Conservation (phyloP, 1,139 yeast genomes). For the Yamadazyma dendronema region DNA sequence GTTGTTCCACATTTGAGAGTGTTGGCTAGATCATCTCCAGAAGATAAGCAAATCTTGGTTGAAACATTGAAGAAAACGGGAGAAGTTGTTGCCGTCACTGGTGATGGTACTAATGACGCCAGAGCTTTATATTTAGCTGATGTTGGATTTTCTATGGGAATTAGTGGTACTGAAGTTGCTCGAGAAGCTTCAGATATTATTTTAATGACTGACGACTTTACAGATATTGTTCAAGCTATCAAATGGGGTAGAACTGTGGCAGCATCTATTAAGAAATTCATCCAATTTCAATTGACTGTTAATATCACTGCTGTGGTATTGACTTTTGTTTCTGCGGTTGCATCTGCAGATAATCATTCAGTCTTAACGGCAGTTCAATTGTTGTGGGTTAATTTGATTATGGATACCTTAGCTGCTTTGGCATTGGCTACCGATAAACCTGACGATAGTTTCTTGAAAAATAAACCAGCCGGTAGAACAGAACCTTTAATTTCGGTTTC, state of each 20-base stretch:
- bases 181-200: slow-evolving; percentile 94
- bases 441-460: slow-evolving; percentile 69
- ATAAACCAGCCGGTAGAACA: slow-evolving; percentile 81
- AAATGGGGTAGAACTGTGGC: slow-evolving; percentile 99
- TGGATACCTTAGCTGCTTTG: slow-evolving; percentile 97
- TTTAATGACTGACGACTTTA: slow-evolving; percentile 91
- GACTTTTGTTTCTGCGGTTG: slow-evolving; percentile 92
- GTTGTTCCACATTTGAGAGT: slow-evolving; percentile 76
- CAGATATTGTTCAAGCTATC: slow-evolving; percentile 95
- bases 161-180: slow-evolving; percentile 91
- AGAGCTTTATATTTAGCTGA: slow-evolving; percentile 92
- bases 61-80: slow-evolving; percentile 76
- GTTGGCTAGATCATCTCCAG: slow-evolving; percentile 92
- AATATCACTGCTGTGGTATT: slow-evolving; percentile 92
- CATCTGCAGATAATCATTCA: slow-evolving; percentile 71
- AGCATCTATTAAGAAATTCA: slow-evolving; percentile 87
- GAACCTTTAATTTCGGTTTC: slow-evolving; percentile 82
- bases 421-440: slow-evolving; percentile 99
- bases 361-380: slow-evolving; percentile 96
- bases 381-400: slow-evolving; percentile 94
- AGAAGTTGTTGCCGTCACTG: slow-evolving; percentile 97
- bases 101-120: slow-evolving; percentile 97
- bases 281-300: slow-evolving; percentile 94
- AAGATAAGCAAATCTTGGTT: slow-evolving; percentile 85
- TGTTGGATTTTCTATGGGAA: slow-evolving; percentile 94